Evolutionary conservation across 768 basidiomycete species (phyloP).

Genomic region (Pleurotus salmoneostramineus): DNA sequence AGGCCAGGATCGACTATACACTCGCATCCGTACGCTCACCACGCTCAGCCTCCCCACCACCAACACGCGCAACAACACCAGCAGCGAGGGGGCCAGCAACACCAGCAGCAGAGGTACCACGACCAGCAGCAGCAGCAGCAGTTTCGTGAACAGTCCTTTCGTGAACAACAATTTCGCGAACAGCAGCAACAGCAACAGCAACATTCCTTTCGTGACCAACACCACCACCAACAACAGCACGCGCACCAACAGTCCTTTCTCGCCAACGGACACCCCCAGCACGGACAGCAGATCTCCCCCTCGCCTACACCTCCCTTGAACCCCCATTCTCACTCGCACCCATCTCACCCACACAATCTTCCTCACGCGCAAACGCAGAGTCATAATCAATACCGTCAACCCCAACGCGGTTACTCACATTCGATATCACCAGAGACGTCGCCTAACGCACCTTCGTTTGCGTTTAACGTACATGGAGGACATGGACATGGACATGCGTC

Average conservation of each 20-base stretch:
- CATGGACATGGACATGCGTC: too few species aligned
- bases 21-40: slow-evolving; percentile 32
- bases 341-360: too few species aligned
- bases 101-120: too few species aligned
- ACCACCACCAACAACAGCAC: not conserved
- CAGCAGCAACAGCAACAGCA: slow-evolving; percentile 5
- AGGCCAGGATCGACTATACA: not conserved
- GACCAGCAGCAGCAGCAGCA: too few species aligned
- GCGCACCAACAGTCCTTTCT: not conserved
- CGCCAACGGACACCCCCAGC: not conserved
- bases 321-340: not conserved
- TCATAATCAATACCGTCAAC: too few species aligned
- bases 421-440: not conserved
- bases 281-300: not conserved
- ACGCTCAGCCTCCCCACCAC: slow-evolving; percentile 56
- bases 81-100: not conserved
- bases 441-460: not conserved
- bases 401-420: too few species aligned
- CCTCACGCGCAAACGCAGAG: too few species aligned
- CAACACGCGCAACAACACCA: slow-evolving; percentile 10
- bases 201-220: not conserved
- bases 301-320: not conserved
- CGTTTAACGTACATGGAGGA: not conserved
- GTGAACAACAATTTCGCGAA: not conserved
- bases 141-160: too few species aligned